Percentiles rank a stretch among this genome's conserved stretches.
Conservation (phyloP, 139 green algal genomes). For the Mychonastes homosphaera region DNA sequence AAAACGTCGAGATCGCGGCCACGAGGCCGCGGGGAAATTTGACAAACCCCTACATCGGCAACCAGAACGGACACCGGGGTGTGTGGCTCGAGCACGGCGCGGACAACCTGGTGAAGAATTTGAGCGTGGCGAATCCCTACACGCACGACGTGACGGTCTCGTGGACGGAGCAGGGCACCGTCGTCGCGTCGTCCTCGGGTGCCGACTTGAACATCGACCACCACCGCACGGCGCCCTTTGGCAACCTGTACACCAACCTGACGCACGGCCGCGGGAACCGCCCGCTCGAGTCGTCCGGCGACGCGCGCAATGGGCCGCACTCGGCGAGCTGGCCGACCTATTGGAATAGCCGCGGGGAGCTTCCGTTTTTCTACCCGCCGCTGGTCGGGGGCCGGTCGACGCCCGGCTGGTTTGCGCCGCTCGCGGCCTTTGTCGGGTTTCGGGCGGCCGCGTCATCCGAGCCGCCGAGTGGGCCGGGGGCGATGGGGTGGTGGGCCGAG, state of each 20-base stretch:
- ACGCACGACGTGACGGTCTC: slow-evolving; percentile 17
- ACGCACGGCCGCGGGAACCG: slow-evolving; percentile 12
- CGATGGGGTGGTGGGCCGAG: too few relatives aligned
- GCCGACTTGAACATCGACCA: slow-evolving; percentile 20
- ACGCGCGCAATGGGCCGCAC: slow-evolving; percentile 12
- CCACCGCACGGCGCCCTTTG: slow-evolving; percentile 11
- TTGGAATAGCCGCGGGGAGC: slow-evolving; percentile 19
- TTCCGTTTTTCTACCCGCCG: too few relatives aligned
- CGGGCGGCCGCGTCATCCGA: too few relatives aligned
- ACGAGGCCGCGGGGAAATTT: too few relatives aligned
- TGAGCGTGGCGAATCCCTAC: slow-evolving; percentile 5
- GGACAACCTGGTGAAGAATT: slow-evolving; percentile 18
- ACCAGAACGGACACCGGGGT: slow-evolving; percentile 15
- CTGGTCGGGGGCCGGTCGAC: too few relatives aligned
- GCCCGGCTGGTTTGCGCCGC: too few relatives aligned
- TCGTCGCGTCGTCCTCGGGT: background rate
- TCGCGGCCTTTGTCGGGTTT: too few relatives aligned
- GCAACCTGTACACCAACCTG: slow-evolving; percentile 18
- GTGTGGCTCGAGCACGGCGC: slow-evolving; percentile 13
- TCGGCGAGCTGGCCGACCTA: slow-evolving; percentile 14
- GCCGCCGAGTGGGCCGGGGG: too few relatives aligned
- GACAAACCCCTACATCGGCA: too few relatives aligned
- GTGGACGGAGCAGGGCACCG: slow-evolving; percentile 10
- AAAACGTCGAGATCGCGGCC: slow-evolving; percentile 10
- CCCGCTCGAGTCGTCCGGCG: slow-evolving; percentile 9